phyloP scores from a whole-genome alignment of 306 rosid species.

The Corylus avellana region DNA sequence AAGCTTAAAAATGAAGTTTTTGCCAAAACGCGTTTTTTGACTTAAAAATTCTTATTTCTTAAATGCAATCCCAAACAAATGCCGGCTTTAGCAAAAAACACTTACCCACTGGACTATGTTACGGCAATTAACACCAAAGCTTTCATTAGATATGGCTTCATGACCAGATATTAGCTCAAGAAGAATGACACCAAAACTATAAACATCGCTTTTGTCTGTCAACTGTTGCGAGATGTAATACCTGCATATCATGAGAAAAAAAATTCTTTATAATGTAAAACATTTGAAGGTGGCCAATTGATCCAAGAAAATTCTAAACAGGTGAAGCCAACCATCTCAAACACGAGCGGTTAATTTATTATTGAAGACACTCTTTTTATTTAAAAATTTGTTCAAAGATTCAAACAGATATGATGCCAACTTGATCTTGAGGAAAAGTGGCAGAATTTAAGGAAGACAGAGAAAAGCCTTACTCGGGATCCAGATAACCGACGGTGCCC shows the following conservation, averaged over 20 bases:
- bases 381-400: background rate
- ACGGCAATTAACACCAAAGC: conserved; percentile 87
- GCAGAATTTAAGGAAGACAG: conserved; percentile 17
- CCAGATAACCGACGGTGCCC: conserved; percentile 94
- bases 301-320: background rate
- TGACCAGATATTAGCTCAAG: conserved; percentile 98
- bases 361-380: background rate
- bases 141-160: conserved; percentile 95
- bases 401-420: conserved; percentile 9
- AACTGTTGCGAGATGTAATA: conserved; percentile 94
- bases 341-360: background rate
- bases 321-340: background rate
- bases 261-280: background rate
- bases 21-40: too few relatives aligned
- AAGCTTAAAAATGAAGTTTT: too few relatives aligned
- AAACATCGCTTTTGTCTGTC: conserved; percentile 95
- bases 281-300: conserved; percentile 1
- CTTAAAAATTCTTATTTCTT: too few relatives aligned
- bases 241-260: conserved; percentile 46
- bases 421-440: conserved; percentile 18
- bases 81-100: conserved; percentile 18
- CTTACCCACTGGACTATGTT: conserved; percentile 98
- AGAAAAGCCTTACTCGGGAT: conserved; percentile 82
- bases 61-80: background rate
- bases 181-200: conserved; percentile 96